phyloP scores from a whole-genome alignment of 768 basidiomycete species.

The Sarcomyxa edulis region DNA sequence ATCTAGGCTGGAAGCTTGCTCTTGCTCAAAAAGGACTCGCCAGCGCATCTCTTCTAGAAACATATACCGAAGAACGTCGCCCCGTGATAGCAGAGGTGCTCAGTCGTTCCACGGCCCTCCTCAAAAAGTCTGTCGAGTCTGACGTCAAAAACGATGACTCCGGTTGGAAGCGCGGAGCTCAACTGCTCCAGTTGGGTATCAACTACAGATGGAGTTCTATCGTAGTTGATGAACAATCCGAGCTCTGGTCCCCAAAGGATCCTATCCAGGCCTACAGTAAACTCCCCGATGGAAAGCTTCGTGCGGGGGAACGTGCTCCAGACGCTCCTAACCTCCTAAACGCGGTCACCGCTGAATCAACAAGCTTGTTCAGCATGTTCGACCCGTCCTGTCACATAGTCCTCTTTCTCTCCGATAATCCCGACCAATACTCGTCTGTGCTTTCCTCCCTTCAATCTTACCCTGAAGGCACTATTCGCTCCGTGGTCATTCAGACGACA shows the following conservation, averaged over 20 bases:
- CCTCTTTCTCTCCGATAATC: constrained; percentile 5
- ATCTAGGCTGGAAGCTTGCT: constrained; percentile 20
- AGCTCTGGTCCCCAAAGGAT: background rate
- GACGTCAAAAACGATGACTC: background rate
- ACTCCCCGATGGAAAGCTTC: constrained; percentile 3
- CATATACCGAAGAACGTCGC: constrained; percentile 18
- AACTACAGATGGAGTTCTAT: too few species aligned
- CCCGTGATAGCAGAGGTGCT: constrained; percentile 32
- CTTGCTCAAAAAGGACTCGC: constrained; percentile 14
- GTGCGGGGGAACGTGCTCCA: constrained; percentile 6
- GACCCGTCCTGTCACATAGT: constrained; percentile 5
- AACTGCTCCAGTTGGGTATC: constrained; percentile 20
- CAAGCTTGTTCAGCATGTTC: constrained; percentile 6
- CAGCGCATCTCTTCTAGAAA: constrained; percentile 12
- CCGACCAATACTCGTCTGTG: too few species aligned
- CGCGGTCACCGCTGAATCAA: background rate
- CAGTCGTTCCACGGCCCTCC: constrained; percentile 15
- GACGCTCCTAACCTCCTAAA: constrained; percentile 4
- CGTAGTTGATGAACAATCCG: constrained; percentile 20
- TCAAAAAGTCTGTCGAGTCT: constrained; percentile 9
- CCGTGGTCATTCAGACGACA: too few species aligned
- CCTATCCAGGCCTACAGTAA: constrained; percentile 16
- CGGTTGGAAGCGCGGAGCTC: constrained; percentile 3
- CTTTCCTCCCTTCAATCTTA: too few species aligned
- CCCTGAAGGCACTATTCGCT: too few species aligned